Evolutionary conservation across 2,329 filamentous ascomycete species (phyloP).

Genomic region (Colletotrichum paranaense): DNA sequence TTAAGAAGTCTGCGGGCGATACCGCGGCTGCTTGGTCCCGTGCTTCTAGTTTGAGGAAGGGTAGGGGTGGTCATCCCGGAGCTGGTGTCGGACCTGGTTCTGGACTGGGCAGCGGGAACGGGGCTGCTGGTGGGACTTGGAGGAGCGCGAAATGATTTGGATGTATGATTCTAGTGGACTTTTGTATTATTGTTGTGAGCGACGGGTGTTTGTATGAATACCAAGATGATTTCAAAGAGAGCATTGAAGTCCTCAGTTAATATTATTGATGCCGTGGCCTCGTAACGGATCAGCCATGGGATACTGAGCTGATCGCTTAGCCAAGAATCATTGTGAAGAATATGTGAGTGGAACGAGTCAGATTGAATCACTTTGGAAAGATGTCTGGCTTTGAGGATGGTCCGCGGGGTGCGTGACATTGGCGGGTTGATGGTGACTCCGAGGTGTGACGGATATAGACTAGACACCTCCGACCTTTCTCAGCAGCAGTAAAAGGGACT

Average conservation of each 20-base stretch:
- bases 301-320: too few relatives aligned
- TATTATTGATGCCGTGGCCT: too few relatives aligned
- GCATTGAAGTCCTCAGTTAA: neutral
- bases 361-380: too few relatives aligned
- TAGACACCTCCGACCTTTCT: too few relatives aligned
- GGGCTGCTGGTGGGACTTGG: constrained; percentile 1
- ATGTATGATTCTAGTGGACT: neutral
- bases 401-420: too few relatives aligned
- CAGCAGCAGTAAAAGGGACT: too few relatives aligned
- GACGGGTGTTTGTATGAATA: neutral
- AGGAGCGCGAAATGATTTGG: constrained; percentile 11
- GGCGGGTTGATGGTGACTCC: too few relatives aligned
- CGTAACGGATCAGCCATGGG: too few relatives aligned
- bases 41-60: constrained; percentile 52
- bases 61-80: constrained; percentile 7
- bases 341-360: too few relatives aligned
- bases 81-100: neutral
- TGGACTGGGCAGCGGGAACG: neutral
- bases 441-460: too few relatives aligned
- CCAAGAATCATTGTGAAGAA: too few relatives aligned
- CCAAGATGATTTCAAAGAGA: neutral
- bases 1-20: constrained; percentile 60
- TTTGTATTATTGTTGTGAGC: neutral
- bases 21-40: constrained; percentile 50
- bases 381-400: too few relatives aligned